These are phyloP conservation scores for Mycena epipterygia DNA, from an alignment of 768 basidiomycete genomes.

Conservation along the genomic window DNA sequence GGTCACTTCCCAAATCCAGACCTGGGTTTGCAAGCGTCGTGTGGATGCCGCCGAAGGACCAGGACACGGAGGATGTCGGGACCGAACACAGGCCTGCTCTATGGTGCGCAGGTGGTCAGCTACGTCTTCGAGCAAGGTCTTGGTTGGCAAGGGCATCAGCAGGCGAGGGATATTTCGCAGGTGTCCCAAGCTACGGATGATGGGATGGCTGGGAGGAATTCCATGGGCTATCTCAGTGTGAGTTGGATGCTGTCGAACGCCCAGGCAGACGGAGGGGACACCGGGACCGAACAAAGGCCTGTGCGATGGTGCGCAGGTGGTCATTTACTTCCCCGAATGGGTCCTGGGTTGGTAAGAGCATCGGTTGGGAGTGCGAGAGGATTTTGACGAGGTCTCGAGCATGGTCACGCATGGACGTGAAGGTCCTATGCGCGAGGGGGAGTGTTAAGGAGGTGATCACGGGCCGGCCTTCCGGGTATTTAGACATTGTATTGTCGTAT, in stretches of 20 bases:
- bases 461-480: too few species aligned
- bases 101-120: not conserved
- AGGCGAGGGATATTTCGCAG: too few species aligned
- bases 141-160: not conserved
- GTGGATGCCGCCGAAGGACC: not conserved
- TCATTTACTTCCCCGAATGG: not conserved
- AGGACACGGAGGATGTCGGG: not conserved
- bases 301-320: constrained; percentile 4
- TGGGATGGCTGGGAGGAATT: too few species aligned
- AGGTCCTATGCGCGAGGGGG: constrained; percentile 13
- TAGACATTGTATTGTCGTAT: too few species aligned
- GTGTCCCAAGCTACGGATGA: too few species aligned
- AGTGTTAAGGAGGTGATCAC: constrained; percentile 4
- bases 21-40: too few species aligned
- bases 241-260: too few species aligned
- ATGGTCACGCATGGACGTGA: constrained; percentile 3
- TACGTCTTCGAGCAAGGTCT: not conserved
- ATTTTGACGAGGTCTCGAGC: not conserved
- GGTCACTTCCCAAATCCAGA: too few species aligned
- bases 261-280: too few species aligned
- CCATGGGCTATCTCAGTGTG: too few species aligned
- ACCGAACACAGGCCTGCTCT: not conserved
- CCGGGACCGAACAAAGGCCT: not conserved
- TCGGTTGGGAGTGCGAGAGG: not conserved
- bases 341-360: not conserved